Percentiles rank a stretch among this genome's conserved stretches.
Conservation (phyloP, 2,329 filamentous ascomycete species). For the Tolypocladium nubicola region DNA sequence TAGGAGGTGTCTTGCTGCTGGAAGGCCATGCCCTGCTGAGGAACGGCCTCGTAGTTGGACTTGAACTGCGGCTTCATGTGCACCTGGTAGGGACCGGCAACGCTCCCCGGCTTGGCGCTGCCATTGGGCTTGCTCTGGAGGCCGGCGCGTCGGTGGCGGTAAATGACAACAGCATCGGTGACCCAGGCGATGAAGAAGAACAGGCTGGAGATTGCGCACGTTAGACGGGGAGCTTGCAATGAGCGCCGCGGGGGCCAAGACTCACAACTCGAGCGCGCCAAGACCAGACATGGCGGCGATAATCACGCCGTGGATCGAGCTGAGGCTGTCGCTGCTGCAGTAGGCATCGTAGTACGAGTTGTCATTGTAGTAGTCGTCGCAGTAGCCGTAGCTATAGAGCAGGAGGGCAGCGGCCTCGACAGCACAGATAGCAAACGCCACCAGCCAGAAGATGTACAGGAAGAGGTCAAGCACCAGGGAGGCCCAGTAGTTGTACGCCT, state of each 20-base stretch:
- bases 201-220: constrained; percentile 17
- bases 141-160: constrained; percentile 32
- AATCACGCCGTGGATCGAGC: constrained; percentile 1
- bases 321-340: background rate
- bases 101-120: background rate
- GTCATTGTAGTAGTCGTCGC: constrained; percentile 5
- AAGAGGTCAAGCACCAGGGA: constrained; percentile 39
- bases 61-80: constrained; percentile 3
- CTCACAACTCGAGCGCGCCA: constrained; percentile 33
- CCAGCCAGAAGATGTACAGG: constrained; percentile 42
- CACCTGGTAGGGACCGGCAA: constrained; percentile 2
- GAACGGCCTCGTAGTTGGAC: constrained; percentile 5
- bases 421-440: constrained; percentile 30
- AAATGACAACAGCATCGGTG: constrained; percentile 28
- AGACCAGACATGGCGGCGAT: constrained; percentile 25
- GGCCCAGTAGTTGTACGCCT: constrained; percentile 42
- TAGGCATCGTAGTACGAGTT: background rate
- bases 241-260: constrained; percentile 1
- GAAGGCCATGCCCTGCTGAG: constrained; percentile 6
- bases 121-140: constrained; percentile 23
- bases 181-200: constrained; percentile 30
- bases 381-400: constrained; percentile 9
- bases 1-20: constrained; percentile 9
- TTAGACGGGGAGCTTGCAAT: background rate
- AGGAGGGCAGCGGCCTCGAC: constrained; percentile 18